Base-by-base conservation (phyloP, 2,329 filamentous ascomycete genomes). In the Annulohypoxylon truncatum region DNA sequence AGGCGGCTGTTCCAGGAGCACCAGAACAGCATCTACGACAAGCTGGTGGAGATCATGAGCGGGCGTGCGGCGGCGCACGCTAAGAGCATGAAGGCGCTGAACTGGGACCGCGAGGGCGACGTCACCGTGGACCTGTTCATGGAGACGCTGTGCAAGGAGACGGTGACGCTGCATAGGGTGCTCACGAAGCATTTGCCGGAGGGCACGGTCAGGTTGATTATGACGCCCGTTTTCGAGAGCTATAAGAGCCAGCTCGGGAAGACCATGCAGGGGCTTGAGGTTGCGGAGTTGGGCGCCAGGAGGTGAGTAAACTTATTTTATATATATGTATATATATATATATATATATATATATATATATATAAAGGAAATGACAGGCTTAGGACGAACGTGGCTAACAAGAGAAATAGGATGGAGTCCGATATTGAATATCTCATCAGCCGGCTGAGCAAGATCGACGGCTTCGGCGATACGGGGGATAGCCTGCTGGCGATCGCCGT, bases 31-130 rank as follows among this genome's bases (percentile, higher is more conserved):
- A 97, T 97, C 64, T 93, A 96, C 77, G 93, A 97, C 75, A 97
- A 97, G 77, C 83, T 97, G 0, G 92, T 97, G 15, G 93, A 97
- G 70, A 97, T 97, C 54, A 96, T 97, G 92, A 91, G 89, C 59
- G 89, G 88, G 1, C 88, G 94, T 4, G 92, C 93, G 1, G 82
- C 87, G 3, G 82, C 90, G 5, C 93, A 95, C 74, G 89, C 93
- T 38, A 90, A 89, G 75, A 87, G 88, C 22, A 90, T 97, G 82
- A 90, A 87, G 75, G 86, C 87, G 51, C 87, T 94, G 42, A 84
- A 92, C 68, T 97, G 93, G 91, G 90, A 95, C 69, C 76, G 78
- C n/a, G 63, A 81, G 47, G 78, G 75, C 9, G 81, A 80, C 42
- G 75, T 79, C 2, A 74, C 74, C 6, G 83, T 86, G 5, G 92